Conservation (phyloP, 768 basidiomycete genomes). For the Trametes maxima region DNA sequence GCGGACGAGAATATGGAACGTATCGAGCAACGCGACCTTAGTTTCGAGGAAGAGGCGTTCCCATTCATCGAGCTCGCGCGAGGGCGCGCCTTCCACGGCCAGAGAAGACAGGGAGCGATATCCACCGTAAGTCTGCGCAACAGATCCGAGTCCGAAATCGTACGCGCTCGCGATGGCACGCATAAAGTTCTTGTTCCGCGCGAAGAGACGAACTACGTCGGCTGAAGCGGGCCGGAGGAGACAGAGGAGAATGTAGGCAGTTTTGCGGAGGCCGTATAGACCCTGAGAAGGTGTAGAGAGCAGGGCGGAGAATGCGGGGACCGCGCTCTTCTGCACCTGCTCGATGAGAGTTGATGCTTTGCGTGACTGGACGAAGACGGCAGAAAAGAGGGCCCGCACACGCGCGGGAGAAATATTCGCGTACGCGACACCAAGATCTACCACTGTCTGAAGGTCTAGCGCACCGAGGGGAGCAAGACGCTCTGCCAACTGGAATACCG, state of each 20-base stretch:
- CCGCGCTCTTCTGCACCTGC: slow-evolving; percentile 43
- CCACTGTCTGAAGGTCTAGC: slow-evolving; percentile 54
- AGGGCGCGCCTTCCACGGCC: slow-evolving; percentile 12
- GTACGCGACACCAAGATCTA: slow-evolving; percentile 67
- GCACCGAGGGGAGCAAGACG: slow-evolving; percentile 45
- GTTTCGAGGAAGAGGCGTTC: slow-evolving; percentile 70
- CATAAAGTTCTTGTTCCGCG: slow-evolving; percentile 53
- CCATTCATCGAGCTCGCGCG: slow-evolving; percentile 57
- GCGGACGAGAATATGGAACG: slow-evolving; percentile 60
- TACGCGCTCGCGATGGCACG: slow-evolving; percentile 62
- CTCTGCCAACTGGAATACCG: slow-evolving; percentile 58
- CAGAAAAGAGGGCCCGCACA: slow-evolving; percentile 46
- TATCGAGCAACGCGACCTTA: slow-evolving; percentile 71
- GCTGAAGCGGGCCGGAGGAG: slow-evolving; percentile 56
- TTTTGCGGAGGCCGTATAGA: slow-evolving; percentile 66
- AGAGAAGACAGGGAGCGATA: slow-evolving; percentile 34
- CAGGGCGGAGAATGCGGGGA: slow-evolving; percentile 55
- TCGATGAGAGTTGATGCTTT: slow-evolving; percentile 40
- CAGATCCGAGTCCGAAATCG: slow-evolving; percentile 53
- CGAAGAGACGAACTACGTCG: slow-evolving; percentile 53
- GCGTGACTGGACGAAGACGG: slow-evolving; percentile 36
- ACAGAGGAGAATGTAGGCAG: slow-evolving; percentile 54
- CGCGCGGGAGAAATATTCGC: slow-evolving; percentile 46
- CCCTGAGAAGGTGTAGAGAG: slow-evolving; percentile 51
- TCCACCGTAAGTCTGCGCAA: slow-evolving; percentile 67